Evolutionary conservation across 2,329 filamentous ascomycete genomes (phyloP).

Genomic region (Sclerotinia glacialis): DNA sequence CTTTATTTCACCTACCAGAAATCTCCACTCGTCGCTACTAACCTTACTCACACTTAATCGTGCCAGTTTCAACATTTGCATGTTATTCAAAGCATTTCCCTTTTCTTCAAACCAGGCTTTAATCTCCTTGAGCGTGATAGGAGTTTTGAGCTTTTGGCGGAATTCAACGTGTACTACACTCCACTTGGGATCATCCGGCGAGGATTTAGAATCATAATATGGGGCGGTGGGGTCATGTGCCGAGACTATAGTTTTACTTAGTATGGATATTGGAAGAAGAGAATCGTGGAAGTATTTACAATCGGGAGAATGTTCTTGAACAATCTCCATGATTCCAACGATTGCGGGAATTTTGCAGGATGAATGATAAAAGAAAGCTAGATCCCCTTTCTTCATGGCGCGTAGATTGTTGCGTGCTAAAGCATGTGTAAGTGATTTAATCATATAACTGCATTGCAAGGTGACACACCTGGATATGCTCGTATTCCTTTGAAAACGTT

Average conservation of each 20-base stretch:
- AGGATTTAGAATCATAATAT: slow-evolving; percentile 81
- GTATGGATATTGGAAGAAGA: not conserved
- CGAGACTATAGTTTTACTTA: slow-evolving; percentile 37
- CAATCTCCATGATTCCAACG: slow-evolving; percentile 84
- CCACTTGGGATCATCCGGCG: slow-evolving; percentile 72
- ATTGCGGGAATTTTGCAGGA: slow-evolving; percentile 89
- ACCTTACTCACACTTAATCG: slow-evolving; percentile 78
- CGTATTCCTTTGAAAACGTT: slow-evolving; percentile 44
- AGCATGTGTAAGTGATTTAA: slow-evolving; percentile 35
- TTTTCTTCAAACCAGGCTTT: slow-evolving; percentile 58
- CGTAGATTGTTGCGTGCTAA: slow-evolving; percentile 83
- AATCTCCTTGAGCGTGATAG: slow-evolving; percentile 69
- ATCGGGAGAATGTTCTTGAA: slow-evolving; percentile 78
- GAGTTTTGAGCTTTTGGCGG: slow-evolving; percentile 72
- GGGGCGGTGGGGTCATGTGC: slow-evolving; percentile 70
- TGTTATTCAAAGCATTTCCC: slow-evolving; percentile 59
- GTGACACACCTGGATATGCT: slow-evolving; percentile 46
- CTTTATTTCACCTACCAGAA: slow-evolving; percentile 18
- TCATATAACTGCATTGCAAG: slow-evolving; percentile 21
- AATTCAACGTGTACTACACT: slow-evolving; percentile 86
- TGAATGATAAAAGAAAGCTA: slow-evolving; percentile 96
- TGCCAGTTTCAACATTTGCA: slow-evolving; percentile 82
- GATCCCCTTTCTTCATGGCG: slow-evolving; percentile 85
- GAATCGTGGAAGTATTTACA: slow-evolving; percentile 44
- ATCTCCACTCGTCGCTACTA: slow-evolving; percentile 57